Percentiles rank a stretch among this genome's conserved stretches.
Conservation (phyloP, 768 basidiomycete genomes). For the Phallus indusiatus region DNA sequence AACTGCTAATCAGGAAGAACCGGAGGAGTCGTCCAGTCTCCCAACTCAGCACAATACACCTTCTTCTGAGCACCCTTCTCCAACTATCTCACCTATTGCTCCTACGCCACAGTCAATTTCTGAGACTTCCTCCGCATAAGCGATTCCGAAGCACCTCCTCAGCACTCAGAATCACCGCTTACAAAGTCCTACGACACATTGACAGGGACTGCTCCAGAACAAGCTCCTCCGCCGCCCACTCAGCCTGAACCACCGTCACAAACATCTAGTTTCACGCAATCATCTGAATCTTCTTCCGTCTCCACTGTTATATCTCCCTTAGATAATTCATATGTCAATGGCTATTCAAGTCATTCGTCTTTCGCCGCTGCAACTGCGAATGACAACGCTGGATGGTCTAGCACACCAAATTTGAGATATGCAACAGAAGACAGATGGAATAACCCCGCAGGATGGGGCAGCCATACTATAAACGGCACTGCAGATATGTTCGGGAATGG, state of each 20-base stretch:
- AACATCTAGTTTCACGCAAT: background rate
- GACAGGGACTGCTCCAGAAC: slow-evolving; percentile 10
- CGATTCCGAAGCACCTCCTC: slow-evolving; percentile 29
- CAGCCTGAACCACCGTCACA: background rate
- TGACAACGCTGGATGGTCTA: slow-evolving; percentile 34
- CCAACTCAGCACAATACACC: background rate
- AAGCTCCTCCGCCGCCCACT: background rate
- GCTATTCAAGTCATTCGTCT: slow-evolving; percentile 28
- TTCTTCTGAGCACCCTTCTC: background rate
- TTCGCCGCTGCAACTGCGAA: slow-evolving; percentile 33
- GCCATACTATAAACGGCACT: background rate
- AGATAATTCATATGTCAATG: slow-evolving; percentile 13
- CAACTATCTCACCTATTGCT: background rate
- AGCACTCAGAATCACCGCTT: slow-evolving; percentile 12
- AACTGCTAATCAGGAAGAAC: slow-evolving; percentile 4
- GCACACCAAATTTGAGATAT: background rate
- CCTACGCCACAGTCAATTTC: background rate
- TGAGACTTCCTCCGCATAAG: slow-evolving; percentile 34
- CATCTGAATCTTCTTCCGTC: background rate
- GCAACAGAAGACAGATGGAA: background rate
- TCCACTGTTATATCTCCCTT: slow-evolving; percentile 21
- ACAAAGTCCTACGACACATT: slow-evolving; percentile 6
- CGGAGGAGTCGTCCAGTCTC: background rate
- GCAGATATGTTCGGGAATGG: background rate
- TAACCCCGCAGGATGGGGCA: background rate